A percentile compares a stretch with the other conserved stretches of the same genome.
These are phyloP conservation scores for Rhodotorula paludigena DNA, from an alignment of 768 basidiomycete species.

Conservation along the genomic window DNA sequence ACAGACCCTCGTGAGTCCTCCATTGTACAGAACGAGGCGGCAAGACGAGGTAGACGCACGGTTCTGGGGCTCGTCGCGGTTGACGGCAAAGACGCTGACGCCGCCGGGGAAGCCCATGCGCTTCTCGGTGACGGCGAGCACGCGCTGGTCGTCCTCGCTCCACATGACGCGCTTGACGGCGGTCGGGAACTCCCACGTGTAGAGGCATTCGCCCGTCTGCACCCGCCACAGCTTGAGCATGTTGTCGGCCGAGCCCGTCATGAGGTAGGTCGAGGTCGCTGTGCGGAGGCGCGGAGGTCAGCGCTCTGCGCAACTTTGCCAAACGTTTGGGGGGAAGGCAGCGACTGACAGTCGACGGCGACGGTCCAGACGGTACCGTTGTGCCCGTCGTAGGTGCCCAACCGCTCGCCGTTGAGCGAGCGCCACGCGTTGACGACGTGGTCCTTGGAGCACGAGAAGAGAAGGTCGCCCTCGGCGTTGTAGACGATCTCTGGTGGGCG, in stretches of 20 bases:
- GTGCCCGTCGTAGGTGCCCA: slow-evolving; percentile 93
- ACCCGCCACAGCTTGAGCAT: slow-evolving; percentile 85
- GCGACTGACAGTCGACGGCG: slow-evolving; percentile 80
- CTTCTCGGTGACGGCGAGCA: slow-evolving; percentile 94
- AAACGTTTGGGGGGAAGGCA: neutral
- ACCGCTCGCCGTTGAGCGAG: slow-evolving; percentile 90
- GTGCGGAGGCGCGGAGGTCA: neutral
- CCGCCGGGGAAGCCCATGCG: slow-evolving; percentile 89
- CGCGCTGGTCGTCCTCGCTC: slow-evolving; percentile 65
- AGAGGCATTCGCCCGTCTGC: slow-evolving; percentile 81
- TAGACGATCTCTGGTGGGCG: slow-evolving; percentile 72
- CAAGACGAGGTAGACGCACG: slow-evolving; percentile 57
- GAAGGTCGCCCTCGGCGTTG: slow-evolving; percentile 89
- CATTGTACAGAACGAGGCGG: neutral
- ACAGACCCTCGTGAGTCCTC: neutral
- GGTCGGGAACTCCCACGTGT: slow-evolving; percentile 95
- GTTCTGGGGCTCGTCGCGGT: slow-evolving; percentile 71
- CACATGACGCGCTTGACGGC: slow-evolving; percentile 94
- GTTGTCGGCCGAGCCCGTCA: slow-evolving; percentile 93
- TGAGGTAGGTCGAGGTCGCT: slow-evolving; percentile 78
- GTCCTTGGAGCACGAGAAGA: slow-evolving; percentile 96
- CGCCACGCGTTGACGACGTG: slow-evolving; percentile 87
- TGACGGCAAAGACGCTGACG: slow-evolving; percentile 82
- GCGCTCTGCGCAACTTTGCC: neutral
- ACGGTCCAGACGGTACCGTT: slow-evolving; percentile 97